Base-by-base conservation (phyloP, 306 rosid species). In the Lathyrus oleraceus region DNA sequence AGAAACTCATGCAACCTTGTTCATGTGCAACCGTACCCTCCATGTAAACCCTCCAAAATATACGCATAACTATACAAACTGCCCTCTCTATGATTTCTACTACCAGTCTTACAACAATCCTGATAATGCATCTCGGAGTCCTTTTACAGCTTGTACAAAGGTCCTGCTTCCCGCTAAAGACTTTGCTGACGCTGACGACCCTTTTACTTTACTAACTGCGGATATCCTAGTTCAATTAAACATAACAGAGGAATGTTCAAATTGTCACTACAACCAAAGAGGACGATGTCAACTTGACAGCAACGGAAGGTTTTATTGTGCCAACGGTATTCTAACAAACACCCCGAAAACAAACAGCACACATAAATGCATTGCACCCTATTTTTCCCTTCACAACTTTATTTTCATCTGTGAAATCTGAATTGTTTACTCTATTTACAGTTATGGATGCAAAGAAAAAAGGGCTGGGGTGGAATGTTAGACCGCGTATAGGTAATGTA, bases 81-180 rank as follows among this genome's bases (percentile, higher is more conserved):
- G 77, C 25, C 0, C 5, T 16, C 32, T 35, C 20, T 38, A 51
- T 11, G 1, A 53, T 64, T 10, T 79, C 71, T 80, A 64, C 67
- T 54, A 65, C 71, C 3, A 0, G 0, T 8, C 8, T 14, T 0
- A 0, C 15, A 12, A 0, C 0, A 0, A 0, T 9, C 4, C 9
- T 17, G 9, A 19, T 23, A 19, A 70, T 59, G 8, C 1, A 4
- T 11, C n/a, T 19, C 13, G 0, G 11, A 28, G 43, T 21, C 45
- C 63, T 60, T 61, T 59, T 30, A 6, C 6, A 13, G 20, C 14
- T 21, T 82, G 91, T 64, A 65, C 85, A 5, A 44, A 5, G 11
- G 40, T 75, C 35, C 14, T 5, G 10, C 84, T 84, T 65, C 91
- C 86, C 8, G 17, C 7, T 53, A 74, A 39, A 23, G 84, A 78